Evolutionary conservation across 257 asterid genomes (phyloP), one percentile per base, ranked within the genome.

Genomic region (Nicotiana attenuata): DNA sequence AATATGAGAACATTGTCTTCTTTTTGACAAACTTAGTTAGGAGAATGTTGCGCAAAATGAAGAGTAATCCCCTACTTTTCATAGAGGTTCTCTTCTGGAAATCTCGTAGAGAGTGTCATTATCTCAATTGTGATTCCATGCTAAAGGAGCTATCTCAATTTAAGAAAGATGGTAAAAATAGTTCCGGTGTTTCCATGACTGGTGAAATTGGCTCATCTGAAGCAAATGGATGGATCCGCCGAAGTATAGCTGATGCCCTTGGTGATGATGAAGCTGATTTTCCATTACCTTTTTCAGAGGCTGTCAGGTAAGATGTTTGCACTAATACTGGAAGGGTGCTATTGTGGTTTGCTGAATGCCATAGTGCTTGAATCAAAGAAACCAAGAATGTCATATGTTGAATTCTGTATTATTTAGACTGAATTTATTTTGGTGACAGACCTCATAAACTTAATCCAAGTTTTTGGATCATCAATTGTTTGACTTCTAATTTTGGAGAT

Each of bases 211-310:
- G 87, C 83, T 81, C 83, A 33, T 87, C 88, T 73, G 91, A 88
- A 78, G 93, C 88, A 65, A 85, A 86, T 77, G 88, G 82, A 85
- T 90, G 94, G 93, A 88, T 80, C 41, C 91, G 87, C 80, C 90
- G 97, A 90, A 96, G 91, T 88, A 84, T 96, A 80, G 98, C 98
- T 19, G 99, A 96, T 88, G 98, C 99, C 66, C 91, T 96, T 38
- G 99, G 99, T 52, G 99, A 96, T 79, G 99, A 96, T 81, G 98
- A 88, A 76, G 91, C 88, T 41, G 91, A 92, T 89, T 84, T 90
- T 84, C 90, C 22, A 31, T 73, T 71, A 50, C 68, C 88, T 14
- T 81, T 75, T 81, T 83, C 77, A 28, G 89, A 85, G 29, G 81
- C 59, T 57, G 77, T 19, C 28, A 64, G 78, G 83, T 80, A 65